Base-by-base conservation (phyloP, 2,329 filamentous ascomycete genomes). In the Fusarium napiforme region DNA sequence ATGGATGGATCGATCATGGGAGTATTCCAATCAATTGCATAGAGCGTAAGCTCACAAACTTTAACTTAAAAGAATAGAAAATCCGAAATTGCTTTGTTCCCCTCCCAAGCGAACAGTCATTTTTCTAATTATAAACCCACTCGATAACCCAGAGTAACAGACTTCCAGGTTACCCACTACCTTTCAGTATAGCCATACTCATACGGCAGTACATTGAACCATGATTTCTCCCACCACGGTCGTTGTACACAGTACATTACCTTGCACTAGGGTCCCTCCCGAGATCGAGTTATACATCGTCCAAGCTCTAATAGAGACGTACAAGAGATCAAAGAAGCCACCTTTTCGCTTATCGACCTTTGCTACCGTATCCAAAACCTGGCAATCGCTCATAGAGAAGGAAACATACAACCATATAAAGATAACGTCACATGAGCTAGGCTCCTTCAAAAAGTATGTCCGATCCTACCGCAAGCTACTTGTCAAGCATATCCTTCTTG, bases 401-500 rank as follows among this genome's bases (percentile, higher is more conserved):
- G 47, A 32, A 39, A 60, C 47, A 9, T 73, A 67, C 42, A 45
- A 10, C 21, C 62, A 30, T 32, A 12, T 53, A 7, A 70, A 23
- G 47, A 15, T n/a, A 21, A 4, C 8, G 12, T 5, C 16, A 57
- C 7, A 15, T 4, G 39, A 45, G 19, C 12, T 57, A 5, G 4
- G 4, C 46, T 64, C 11, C 21, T 36, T 50, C 32, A 12, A n/a
- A 4, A 7, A 26, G 10, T 16, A 53, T 36, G 19, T 34, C 39
- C 21, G 19, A 18, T 58, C 42, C 9, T 4, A n/a, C 5, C 63
- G 70, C 15, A 61, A 46, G 28, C 12, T 21, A 10, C 30, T 52
- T 47, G 55, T 71, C 26, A 55, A 45, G 5, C 63, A 71, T 23
- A 46, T 72, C 15, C 21, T 72, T n/a, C 34, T 72, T 10, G 50